Conservation (phyloP, 495 filamentous ascomycete genomes). For the Podospora fimiseda region DNA sequence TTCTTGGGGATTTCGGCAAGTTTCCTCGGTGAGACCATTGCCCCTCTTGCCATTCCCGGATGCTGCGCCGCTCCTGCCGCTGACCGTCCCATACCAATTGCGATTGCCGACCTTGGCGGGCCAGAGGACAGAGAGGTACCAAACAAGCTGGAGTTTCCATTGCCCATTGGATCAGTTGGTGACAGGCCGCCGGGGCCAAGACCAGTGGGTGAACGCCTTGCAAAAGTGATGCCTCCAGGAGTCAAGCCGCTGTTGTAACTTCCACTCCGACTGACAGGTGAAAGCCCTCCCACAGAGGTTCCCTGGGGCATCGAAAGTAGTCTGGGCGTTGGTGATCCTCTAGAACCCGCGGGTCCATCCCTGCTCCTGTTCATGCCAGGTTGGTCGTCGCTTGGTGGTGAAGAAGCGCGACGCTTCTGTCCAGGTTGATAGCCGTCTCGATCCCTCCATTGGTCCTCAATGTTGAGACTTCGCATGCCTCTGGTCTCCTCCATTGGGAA, state of each 20-base stretch:
- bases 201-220: conserved; percentile 65
- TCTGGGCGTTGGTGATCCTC: conserved; percentile 52
- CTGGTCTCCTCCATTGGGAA: conserved; percentile 62
- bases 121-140: not conserved
- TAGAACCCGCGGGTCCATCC: conserved; percentile 45
- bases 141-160: conserved; percentile 48
- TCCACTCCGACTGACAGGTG: conserved; percentile 64
- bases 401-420: conserved; percentile 75
- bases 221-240: conserved; percentile 68
- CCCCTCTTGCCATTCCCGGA: conserved; percentile 21
- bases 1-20: conserved; percentile 39
- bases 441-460: conserved; percentile 44
- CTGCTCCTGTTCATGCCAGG: conserved; percentile 64
- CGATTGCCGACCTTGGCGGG: conserved; percentile 3
- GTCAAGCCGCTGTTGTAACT: conserved; percentile 67
- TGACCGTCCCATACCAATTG: conserved; percentile 31
- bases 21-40: conserved; percentile 42
- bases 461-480: conserved; percentile 50
- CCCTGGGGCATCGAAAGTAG: conserved; percentile 54
- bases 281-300: conserved; percentile 61
- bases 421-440: conserved; percentile 40
- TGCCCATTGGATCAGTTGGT: conserved; percentile 41
- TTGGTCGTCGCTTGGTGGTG: conserved; percentile 67
- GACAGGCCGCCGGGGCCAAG: conserved; percentile 58
- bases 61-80: conserved; percentile 30